Evolutionary conservation across 176 grass and related monocot genomes (phyloP).

Genomic region (Pontederia paniculata): DNA sequence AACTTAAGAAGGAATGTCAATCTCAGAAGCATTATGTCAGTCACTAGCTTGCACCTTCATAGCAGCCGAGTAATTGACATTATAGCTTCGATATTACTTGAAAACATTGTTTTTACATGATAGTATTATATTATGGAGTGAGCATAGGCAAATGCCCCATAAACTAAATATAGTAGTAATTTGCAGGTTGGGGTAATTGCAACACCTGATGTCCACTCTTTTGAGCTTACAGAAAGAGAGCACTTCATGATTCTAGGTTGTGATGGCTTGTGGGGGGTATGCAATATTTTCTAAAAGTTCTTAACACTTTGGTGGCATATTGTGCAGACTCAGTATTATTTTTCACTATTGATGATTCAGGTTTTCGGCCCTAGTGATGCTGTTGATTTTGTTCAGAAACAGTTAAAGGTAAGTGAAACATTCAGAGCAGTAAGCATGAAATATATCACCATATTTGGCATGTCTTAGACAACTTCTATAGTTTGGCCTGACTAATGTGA

Average conservation of each 20-base stretch:
- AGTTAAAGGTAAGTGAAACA: conserved; percentile 45
- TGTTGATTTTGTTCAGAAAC: conserved; percentile 82
- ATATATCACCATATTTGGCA: too few relatives aligned
- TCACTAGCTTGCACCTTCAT: too few relatives aligned
- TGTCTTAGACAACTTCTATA: too few relatives aligned
- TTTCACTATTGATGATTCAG: conserved; percentile 19
- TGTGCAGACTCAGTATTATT: too few relatives aligned
- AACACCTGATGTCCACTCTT: conserved; percentile 80
- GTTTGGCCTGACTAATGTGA: too few relatives aligned
- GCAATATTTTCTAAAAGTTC: conserved; percentile 1
- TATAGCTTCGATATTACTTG: too few relatives aligned
- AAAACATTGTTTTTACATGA: neutral
- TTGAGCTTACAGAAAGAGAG: conserved; percentile 72
- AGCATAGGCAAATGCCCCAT: neutral
- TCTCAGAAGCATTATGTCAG: too few relatives aligned
- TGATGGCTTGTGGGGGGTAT: conserved; percentile 93
- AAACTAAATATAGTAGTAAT: conserved; percentile 2
- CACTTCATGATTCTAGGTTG: conserved; percentile 82
- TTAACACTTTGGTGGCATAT: too few relatives aligned
- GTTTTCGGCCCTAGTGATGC: conserved; percentile 90
- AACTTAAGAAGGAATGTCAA: too few relatives aligned
- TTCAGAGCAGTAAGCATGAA: too few relatives aligned
- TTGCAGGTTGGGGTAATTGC: conserved; percentile 76
- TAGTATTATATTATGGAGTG: too few relatives aligned
- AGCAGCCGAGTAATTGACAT: too few relatives aligned